A percentile compares a stretch with the other conserved stretches of the same genome.
phyloP scores from a whole-genome alignment of 805 yeast genomes.

The Candida ipomoeae region DNA sequence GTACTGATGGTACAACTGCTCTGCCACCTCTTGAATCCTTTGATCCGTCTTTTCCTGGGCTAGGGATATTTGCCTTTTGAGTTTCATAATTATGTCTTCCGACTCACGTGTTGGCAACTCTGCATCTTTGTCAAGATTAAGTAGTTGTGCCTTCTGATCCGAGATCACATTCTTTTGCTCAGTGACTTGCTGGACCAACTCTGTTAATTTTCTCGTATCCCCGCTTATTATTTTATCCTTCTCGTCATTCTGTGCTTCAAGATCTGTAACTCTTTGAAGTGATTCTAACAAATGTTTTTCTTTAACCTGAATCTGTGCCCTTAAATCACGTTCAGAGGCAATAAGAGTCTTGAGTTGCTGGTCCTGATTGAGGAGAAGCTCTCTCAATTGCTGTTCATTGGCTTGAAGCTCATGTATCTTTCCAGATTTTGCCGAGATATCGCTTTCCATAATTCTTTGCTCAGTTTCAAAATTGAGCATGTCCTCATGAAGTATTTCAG shows the following conservation, averaged over 20 bases:
- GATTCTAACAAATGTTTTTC: background rate
- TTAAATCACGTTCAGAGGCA: constrained; percentile 1
- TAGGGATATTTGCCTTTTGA: constrained; percentile 24
- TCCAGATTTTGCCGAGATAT: constrained; percentile 5
- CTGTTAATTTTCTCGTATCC: constrained; percentile 28
- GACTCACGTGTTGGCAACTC: constrained; percentile 8
- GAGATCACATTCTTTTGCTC: constrained; percentile 15
- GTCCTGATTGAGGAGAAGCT: constrained; percentile 3
- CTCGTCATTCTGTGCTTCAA: constrained; percentile 29
- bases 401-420: constrained; percentile 2
- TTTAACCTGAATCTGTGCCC: constrained; percentile 10
- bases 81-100: constrained; percentile 17
- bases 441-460: constrained; percentile 10
- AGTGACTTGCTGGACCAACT: constrained; percentile 24
- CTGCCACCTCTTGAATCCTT: constrained; percentile 59
- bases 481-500: constrained; percentile 14
- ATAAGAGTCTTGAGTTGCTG: background rate
- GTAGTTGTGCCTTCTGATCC: constrained; percentile 5
- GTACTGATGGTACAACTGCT: constrained; percentile 67
- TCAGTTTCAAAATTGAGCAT: constrained; percentile 17
- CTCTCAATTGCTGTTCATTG: constrained; percentile 7
- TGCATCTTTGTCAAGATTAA: background rate
- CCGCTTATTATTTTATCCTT: constrained; percentile 31
- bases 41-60: constrained; percentile 50
- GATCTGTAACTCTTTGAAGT: constrained; percentile 20